Percentiles rank a stretch among this genome's conserved stretches.
phyloP scores from a whole-genome alignment of 1,284 basidiomycete genomes.

The Austroboletus novae-zelandiae region DNA sequence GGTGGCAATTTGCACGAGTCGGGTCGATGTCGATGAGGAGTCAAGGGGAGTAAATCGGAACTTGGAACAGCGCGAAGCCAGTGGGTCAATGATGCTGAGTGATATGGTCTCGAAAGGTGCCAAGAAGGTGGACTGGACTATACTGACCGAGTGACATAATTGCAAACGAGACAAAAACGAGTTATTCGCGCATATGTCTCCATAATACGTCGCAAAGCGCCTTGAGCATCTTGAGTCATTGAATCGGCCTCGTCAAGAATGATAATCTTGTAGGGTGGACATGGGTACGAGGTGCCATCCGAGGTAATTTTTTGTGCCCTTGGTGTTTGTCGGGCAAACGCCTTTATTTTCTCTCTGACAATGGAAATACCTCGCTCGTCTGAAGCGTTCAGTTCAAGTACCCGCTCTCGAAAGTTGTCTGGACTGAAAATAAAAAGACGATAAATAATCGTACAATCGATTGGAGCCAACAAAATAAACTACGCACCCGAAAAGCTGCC shows the following conservation, averaged over 20 bases:
- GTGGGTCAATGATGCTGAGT: constrained; percentile 93
- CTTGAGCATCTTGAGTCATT: constrained; percentile 99
- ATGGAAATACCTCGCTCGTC: constrained; percentile 97
- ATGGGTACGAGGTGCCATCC: constrained; percentile 87
- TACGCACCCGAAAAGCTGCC: constrained; percentile 90
- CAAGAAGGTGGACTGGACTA: not conserved
- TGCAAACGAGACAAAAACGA: constrained; percentile 97
- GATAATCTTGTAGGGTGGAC: constrained; percentile 98
- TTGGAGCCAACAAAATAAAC: not conserved
- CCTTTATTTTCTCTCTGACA: constrained; percentile 98
- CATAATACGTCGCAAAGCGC: constrained; percentile 95
- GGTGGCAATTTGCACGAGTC: constrained; percentile 80
- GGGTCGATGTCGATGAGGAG: constrained; percentile 66
- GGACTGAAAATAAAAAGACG: constrained; percentile 56
- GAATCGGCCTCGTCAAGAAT: constrained; percentile 99
- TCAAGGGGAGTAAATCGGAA: constrained; percentile 97
- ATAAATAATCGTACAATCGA: not conserved
- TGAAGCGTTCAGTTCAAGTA: constrained; percentile 98
- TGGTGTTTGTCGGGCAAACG: constrained; percentile 94
- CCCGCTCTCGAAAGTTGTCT: constrained; percentile 90
- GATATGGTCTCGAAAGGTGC: constrained; percentile 9
- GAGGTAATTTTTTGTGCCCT: constrained; percentile 72
- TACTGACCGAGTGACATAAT: constrained; percentile 93
- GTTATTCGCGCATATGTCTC: constrained; percentile 97
- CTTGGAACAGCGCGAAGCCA: constrained; percentile 98